Percentiles rank a stretch among this genome's conserved stretches.
Conservation (phyloP, 1,284 basidiomycete species). For the Trichosporon inkin region DNA sequence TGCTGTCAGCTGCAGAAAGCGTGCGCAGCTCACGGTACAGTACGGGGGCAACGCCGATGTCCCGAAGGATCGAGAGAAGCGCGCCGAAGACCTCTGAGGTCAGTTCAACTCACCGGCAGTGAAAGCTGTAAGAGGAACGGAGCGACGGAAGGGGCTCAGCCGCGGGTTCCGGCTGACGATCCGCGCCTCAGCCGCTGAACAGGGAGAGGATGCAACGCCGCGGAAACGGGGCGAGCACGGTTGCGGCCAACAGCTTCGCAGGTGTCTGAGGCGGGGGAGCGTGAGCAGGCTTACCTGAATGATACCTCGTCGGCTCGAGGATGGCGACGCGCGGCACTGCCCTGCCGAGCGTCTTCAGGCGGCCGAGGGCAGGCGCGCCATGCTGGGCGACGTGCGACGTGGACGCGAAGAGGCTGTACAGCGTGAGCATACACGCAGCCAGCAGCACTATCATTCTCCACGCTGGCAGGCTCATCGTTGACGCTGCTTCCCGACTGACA, state of each 20-base stretch:
- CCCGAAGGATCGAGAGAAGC: neutral
- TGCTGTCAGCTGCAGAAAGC: neutral
- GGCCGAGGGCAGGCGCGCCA: neutral
- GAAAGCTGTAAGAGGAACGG: neutral
- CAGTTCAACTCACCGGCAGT: too few species aligned
- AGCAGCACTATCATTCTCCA: too few species aligned
- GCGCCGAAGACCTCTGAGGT: conserved; percentile 2
- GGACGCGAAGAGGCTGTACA: neutral
- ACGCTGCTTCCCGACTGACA: too few species aligned
- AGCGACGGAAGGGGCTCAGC: too few species aligned
- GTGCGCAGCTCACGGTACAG: neutral
- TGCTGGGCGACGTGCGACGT: neutral
- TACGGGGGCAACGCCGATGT: neutral
- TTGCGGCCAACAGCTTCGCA: too few species aligned
- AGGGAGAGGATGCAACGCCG: neutral
- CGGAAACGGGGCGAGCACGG: too few species aligned
- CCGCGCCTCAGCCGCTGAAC: too few species aligned
- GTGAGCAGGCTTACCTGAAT: neutral
- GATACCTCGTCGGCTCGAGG: neutral
- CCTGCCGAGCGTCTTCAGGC: neutral
- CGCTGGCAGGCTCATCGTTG: too few species aligned
- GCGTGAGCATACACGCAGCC: neutral
- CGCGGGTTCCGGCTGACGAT: too few species aligned
- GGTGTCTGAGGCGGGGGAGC: too few species aligned
- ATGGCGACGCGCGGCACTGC: neutral